phyloP scores from a whole-genome alignment of 176 grass and related monocot species.

The Microstegium vimineum region DNA sequence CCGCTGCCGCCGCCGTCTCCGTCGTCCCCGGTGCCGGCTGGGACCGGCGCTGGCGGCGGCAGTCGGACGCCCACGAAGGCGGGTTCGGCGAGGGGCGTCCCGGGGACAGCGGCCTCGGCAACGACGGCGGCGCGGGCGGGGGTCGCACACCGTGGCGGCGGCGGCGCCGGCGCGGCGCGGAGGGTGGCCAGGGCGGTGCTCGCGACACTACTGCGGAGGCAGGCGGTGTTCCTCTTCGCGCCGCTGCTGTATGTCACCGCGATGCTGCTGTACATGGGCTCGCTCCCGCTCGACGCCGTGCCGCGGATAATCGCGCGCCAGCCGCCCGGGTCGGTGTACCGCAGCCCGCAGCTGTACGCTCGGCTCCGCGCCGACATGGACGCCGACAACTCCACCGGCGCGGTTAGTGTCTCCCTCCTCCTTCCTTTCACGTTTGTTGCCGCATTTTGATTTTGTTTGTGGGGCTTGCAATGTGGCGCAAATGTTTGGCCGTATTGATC shows the following conservation, averaged over 20 bases:
- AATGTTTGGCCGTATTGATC: neutral
- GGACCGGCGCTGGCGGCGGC: neutral
- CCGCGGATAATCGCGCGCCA: slow-evolving; percentile 74
- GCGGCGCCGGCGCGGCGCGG: slow-evolving; percentile 29
- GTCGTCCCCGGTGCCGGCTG: slow-evolving; percentile 31
- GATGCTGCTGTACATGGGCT: slow-evolving; percentile 93
- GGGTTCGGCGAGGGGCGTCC: neutral
- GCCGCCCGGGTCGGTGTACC: slow-evolving; percentile 74
- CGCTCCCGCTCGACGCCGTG: slow-evolving; percentile 78
- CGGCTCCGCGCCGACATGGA: slow-evolving; percentile 84
- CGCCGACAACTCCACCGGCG: slow-evolving; percentile 81
- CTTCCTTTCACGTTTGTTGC: neutral
- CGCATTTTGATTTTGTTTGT: neutral
- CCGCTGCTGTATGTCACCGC: slow-evolving; percentile 88
- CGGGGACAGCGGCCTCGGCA: neutral
- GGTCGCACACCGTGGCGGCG: slow-evolving; percentile 10
- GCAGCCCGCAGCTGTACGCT: slow-evolving; percentile 82
- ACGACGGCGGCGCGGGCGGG: slow-evolving; percentile 20
- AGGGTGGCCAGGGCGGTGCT: slow-evolving; percentile 56
- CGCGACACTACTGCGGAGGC: slow-evolving; percentile 69
- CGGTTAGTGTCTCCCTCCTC: slow-evolving; percentile 55
- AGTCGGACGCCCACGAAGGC: slow-evolving; percentile 48
- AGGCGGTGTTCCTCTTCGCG: slow-evolving; percentile 96
- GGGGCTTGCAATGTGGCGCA: neutral
- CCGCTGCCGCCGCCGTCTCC: slow-evolving; percentile 55